Base-by-base conservation (phyloP, 176 grass and related monocot genomes). In the Canna indica region DNA sequence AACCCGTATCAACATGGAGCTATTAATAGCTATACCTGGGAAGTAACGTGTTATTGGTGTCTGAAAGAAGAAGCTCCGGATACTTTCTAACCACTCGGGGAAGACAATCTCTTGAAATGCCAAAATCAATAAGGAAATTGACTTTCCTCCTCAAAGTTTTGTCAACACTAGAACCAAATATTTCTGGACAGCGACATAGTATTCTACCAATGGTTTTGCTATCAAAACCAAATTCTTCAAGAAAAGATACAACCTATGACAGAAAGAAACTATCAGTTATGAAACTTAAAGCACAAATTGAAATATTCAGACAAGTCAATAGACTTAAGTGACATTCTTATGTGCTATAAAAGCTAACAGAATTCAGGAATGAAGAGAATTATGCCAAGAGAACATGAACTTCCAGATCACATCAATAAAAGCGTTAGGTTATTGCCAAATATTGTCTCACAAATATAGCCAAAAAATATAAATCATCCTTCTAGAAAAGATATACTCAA, bases 111-210 rank as follows among this genome's bases (percentile, higher is more conserved):
- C 72, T 73, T 13, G 83, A 76, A 84, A 96, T 76, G 83, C 92
- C 92, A 75, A 91, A 89, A 70, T 91, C 68, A 71, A 75, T 65
- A 74, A 91, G 79, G 77, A 85, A 86, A 9, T 87, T 20, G 1
- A 96, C 85, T 82, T 91, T 91, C 69, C 79, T 96, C 79, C 82
- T 96, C 36, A 89, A 81, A 24, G 92, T 96, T 32, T 69, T 81
- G 29, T 96, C 83, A 60, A 91, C 68, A 81, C 70, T 72, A 36
- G 56, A 81, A 84, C 85, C 85, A 89, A 85, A 96, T 73, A 91
- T 81, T 82, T 96, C 85, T 52, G 88, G 92, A 46, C 76, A 81
- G 39, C 92, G 83, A n/a, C 79, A 75, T 64, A 87, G 75, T 56
- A 89, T 81, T 46, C 81, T 89, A 31, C 76, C 88, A 38, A 86